Evolutionary conservation across 495 filamentous ascomycete species (phyloP).

Genomic region (Hypomontagnella monticulosa): DNA sequence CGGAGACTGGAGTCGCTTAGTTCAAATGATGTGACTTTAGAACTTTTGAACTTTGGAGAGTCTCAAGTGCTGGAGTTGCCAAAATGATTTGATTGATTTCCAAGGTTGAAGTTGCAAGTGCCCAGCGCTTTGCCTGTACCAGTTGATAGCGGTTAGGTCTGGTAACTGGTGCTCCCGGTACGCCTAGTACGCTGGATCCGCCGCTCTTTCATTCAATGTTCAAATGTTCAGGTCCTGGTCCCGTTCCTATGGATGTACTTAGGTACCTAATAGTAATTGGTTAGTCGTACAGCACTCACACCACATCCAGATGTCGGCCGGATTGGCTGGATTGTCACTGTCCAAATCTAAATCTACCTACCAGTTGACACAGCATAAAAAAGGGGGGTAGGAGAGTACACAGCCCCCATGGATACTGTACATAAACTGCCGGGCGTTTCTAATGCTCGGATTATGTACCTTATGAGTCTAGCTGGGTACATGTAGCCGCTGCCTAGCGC

Average conservation of each 20-base stretch:
- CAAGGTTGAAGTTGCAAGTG: conserved; percentile 24
- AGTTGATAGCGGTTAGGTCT: too few species aligned
- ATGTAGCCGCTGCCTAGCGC: conserved; percentile 35
- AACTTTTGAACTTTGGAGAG: conserved; percentile 11
- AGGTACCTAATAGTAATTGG: too few species aligned
- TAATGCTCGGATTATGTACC: conserved; percentile 31
- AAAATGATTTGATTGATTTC: conserved; percentile 19
- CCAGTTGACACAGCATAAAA: conserved; percentile 35
- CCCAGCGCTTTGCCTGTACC: conserved; percentile 32
- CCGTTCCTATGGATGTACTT: conserved; percentile 5
- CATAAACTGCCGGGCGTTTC: conserved; percentile 29
- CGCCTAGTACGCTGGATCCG: conserved; percentile 8
- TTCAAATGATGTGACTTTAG: neutral
- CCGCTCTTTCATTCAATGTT: conserved; percentile 17
- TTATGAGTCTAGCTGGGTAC: conserved; percentile 24
- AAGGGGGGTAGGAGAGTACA: conserved; percentile 36
- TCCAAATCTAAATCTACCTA: conserved; percentile 16
- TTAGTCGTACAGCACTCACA: neutral
- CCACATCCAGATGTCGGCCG: too few species aligned
- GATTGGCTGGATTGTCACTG: neutral
- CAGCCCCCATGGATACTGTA: conserved; percentile 28
- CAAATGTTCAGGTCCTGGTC: conserved; percentile 1
- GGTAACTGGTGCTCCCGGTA: too few species aligned
- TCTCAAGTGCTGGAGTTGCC: conserved; percentile 4
- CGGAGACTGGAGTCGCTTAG: neutral